Evolutionary conservation across 1,284 basidiomycete genomes (phyloP).

Genomic region (Cronartium quercuum): DNA sequence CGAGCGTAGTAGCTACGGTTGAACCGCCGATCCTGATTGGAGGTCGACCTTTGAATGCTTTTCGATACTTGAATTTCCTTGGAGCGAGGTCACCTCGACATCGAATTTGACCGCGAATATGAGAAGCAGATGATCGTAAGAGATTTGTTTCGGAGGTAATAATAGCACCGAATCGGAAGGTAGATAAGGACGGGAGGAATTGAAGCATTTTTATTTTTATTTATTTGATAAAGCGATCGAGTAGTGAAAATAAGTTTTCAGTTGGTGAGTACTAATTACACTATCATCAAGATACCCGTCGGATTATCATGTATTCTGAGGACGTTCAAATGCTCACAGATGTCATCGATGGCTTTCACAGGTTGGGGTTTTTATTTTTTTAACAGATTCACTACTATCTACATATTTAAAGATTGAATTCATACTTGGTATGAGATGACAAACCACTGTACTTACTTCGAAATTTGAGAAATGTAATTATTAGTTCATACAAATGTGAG

Average conservation of each 20-base stretch:
- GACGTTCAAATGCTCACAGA: no score
- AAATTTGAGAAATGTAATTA: no score
- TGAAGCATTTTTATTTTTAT: background rate
- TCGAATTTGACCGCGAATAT: background rate
- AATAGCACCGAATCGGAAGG: background rate
- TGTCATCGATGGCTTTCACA: background rate
- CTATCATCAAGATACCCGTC: no score
- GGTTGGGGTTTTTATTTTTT: background rate
- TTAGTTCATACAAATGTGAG: no score
- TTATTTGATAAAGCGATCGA: background rate
- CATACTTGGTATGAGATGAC: no score
- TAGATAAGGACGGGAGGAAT: background rate
- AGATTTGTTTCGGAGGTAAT: background rate
- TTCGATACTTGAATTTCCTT: constrained; percentile 18
- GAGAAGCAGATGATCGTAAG: background rate
- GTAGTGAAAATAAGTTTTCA: background rate
- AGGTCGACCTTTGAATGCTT: constrained; percentile 25
- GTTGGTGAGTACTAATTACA: no score
- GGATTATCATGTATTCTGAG: no score
- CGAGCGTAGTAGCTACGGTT: constrained; percentile 20
- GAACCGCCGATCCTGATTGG: constrained; percentile 29
- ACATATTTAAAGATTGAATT: no score
- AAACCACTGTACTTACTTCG: no score
- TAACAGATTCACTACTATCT: background rate
- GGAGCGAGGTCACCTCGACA: constrained; percentile 20